phyloP scores from a whole-genome alignment of 2,329 filamentous ascomycete species.

The Cercospora citrullina region DNA sequence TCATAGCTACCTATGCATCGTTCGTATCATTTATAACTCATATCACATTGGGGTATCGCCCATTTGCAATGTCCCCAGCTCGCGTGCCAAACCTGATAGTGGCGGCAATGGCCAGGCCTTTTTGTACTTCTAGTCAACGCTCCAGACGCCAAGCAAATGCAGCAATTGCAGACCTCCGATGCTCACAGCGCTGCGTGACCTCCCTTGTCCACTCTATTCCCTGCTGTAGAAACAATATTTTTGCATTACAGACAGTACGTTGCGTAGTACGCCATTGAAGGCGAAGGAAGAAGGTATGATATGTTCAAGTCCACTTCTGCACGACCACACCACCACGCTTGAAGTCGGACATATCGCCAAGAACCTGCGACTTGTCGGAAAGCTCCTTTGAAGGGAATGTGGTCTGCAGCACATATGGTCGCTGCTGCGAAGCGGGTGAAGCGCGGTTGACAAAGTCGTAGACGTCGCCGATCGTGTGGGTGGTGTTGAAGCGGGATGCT shows the following conservation, averaged over 20 bases:
- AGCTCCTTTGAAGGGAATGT: constrained; percentile 83
- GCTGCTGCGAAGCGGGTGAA: constrained; percentile 55
- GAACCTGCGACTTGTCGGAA: constrained; percentile 59
- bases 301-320: constrained; percentile 51
- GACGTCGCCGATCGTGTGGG: constrained; percentile 73
- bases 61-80: constrained; percentile 1
- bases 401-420: constrained; percentile 74
- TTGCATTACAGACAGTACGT: neutral
- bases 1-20: neutral
- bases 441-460: constrained; percentile 72
- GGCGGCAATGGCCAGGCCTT: neutral
- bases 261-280: neutral
- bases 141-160: constrained; percentile 9
- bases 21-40: neutral
- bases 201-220: neutral
- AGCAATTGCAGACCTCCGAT: neutral
- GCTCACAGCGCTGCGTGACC: neutral
- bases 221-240: neutral
- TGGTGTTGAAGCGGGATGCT: constrained; percentile 78
- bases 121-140: constrained; percentile 3
- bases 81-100: neutral
- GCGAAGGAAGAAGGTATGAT: neutral
- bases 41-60: constrained; percentile 6
- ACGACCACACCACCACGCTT: constrained; percentile 57
- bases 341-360: constrained; percentile 52